phyloP scores from a whole-genome alignment of 306 rosid genomes.

The Quercus rubra region DNA sequence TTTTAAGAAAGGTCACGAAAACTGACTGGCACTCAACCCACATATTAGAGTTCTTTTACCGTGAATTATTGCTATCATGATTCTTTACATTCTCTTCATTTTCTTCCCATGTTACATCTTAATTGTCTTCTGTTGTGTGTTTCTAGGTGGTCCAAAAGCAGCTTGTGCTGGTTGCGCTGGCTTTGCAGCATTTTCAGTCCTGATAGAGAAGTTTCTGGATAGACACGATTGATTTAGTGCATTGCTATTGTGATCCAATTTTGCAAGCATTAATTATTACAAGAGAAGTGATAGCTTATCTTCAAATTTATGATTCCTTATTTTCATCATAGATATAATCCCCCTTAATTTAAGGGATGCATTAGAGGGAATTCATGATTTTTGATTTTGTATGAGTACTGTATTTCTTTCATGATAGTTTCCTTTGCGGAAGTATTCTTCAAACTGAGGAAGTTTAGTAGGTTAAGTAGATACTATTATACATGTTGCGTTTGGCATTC shows the following conservation, averaged over 20 bases:
- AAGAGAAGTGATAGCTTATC: slow-evolving; percentile 4
- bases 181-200: slow-evolving; percentile 84
- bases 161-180: slow-evolving; percentile 94
- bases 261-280: slow-evolving; percentile 13
- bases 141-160: slow-evolving; percentile 88
- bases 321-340: neutral
- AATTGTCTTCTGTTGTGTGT: slow-evolving; percentile 10
- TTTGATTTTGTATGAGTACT: neutral
- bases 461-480: neutral
- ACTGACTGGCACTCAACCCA: no score
- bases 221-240: slow-evolving; percentile 52
- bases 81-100: neutral
- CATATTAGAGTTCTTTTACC: no score
- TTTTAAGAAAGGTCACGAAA: no score
- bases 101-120: slow-evolving; percentile 11
- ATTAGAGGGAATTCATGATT: neutral
- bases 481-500: neutral
- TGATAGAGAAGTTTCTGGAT: slow-evolving; percentile 83
- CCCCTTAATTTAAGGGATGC: neutral
- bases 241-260: slow-evolving; percentile 10
- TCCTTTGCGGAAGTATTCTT: slow-evolving; percentile 8
- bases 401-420: neutral
- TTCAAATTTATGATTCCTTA: neutral
- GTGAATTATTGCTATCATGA: neutral
- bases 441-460: neutral